Conservation (phyloP, 2,329 filamentous ascomycete genomes). For the Chaetomium globosum region DNA sequence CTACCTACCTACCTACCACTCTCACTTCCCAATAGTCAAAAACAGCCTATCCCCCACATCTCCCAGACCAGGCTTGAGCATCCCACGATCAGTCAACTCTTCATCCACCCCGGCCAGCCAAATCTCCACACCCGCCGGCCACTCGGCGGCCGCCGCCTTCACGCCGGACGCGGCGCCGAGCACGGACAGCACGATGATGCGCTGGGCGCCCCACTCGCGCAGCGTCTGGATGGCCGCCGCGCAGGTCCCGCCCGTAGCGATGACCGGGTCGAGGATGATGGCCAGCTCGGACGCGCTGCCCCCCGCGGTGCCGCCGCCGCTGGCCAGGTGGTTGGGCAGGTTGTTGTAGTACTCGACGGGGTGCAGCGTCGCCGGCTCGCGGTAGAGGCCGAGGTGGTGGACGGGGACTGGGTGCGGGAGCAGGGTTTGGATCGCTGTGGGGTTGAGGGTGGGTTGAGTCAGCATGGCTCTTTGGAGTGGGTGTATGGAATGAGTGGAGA, state of each 20-base stretch:
- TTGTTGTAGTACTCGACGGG: conserved; percentile 99
- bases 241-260: conserved; percentile 89
- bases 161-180: conserved; percentile 75
- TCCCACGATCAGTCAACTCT: conserved; percentile 74
- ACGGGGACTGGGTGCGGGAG: conserved; percentile 79
- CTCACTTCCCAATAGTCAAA: conserved; percentile 80
- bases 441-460: neutral
- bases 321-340: conserved; percentile 69
- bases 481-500: too few species aligned
- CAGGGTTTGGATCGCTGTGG: conserved; percentile 72
- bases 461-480: neutral
- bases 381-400: conserved; percentile 93
- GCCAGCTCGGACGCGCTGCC: conserved; percentile 57
- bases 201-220: conserved; percentile 86
- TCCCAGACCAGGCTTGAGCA: conserved; percentile 87
- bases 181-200: conserved; percentile 75
- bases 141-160: conserved; percentile 69
- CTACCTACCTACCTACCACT: neutral
- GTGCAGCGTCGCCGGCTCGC: conserved; percentile 81
- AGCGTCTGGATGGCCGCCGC: conserved; percentile 87
- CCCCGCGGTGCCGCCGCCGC: conserved; percentile 39
- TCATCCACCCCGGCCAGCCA: conserved; percentile 82
- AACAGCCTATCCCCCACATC: conserved; percentile 91
- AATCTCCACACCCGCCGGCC: conserved; percentile 75
- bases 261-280: conserved; percentile 87